phyloP scores from a whole-genome alignment of 306 rosid genomes.

The Cicer pinnatifidum region DNA sequence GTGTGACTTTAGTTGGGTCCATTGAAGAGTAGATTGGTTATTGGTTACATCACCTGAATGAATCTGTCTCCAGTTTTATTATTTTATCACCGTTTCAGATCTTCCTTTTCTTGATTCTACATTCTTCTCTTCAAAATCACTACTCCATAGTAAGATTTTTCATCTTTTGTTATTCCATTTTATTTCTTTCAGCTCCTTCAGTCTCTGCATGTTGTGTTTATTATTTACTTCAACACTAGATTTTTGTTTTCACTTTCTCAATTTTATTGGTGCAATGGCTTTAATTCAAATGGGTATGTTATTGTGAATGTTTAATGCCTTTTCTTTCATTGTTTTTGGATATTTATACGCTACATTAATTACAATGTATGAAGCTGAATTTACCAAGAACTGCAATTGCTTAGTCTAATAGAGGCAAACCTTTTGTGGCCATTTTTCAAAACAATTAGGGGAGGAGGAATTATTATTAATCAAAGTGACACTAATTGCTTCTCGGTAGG shows the following conservation, averaged over 20 bases:
- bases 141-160: background rate
- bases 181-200: background rate
- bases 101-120: background rate
- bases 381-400: background rate
- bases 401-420: background rate
- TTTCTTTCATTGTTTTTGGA: background rate
- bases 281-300: background rate
- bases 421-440: background rate
- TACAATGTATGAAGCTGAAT: too few relatives aligned
- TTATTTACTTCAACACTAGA: constrained; percentile 6
- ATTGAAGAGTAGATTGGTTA: too few relatives aligned
- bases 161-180: background rate
- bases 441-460: too few relatives aligned
- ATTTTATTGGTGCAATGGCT: background rate
- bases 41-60: background rate
- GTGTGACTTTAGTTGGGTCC: too few relatives aligned
- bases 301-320: background rate
- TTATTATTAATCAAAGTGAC: too few relatives aligned
- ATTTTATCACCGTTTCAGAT: background rate
- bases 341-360: too few relatives aligned
- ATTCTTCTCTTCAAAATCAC: background rate
- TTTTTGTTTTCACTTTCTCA: background rate
- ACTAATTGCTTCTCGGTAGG: too few relatives aligned
- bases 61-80: background rate
- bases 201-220: background rate